phyloP scores from a whole-genome alignment of 768 basidiomycete genomes.

The Dendrothele bispora region DNA sequence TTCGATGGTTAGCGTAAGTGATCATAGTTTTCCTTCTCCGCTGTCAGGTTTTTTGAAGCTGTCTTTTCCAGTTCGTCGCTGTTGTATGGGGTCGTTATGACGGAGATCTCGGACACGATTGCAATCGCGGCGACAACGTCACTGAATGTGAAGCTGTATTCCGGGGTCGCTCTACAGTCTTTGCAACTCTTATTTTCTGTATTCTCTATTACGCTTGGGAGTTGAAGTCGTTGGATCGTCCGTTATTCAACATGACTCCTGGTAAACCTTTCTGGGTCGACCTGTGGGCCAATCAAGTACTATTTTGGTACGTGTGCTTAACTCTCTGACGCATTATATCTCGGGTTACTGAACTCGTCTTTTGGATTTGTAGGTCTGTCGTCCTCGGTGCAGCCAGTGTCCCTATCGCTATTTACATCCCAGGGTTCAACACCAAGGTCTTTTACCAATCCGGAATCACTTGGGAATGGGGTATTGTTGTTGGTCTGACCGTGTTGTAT shows the following conservation, averaged over 20 bases:
- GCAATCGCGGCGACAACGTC: conserved; percentile 24
- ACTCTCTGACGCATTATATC: conserved; percentile 12
- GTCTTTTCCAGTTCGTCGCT: conserved; percentile 39
- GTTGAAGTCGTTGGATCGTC: conserved; percentile 40
- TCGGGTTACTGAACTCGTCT: conserved; percentile 38
- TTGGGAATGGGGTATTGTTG: conserved; percentile 41
- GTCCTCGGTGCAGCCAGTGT: neutral
- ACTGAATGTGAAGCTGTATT: conserved; percentile 30
- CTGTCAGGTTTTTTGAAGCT: no score
- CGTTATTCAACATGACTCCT: conserved; percentile 34
- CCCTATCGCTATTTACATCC: conserved; percentile 33
- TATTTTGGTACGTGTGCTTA: conserved; percentile 33
- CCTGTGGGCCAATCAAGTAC: conserved; percentile 32
- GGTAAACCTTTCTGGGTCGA: conserved; percentile 34
- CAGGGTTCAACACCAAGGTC: conserved; percentile 33
- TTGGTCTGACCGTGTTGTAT: conserved; percentile 36
- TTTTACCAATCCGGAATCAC: conserved; percentile 37
- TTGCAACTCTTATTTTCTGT: conserved; percentile 38
- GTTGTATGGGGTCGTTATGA: conserved; percentile 34
- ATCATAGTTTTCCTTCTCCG: neutral
- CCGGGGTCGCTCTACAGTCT: conserved; percentile 35
- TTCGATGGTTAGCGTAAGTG: conserved; percentile 30
- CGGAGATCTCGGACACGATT: conserved; percentile 30
- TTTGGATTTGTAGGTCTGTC: conserved; percentile 29
- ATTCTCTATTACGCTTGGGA: conserved; percentile 36